Evolutionary conservation across 148 eudicot genomes (phyloP), one percentile per base, ranked within the genome.

Genomic region (Vaccinium vitisidaea): DNA sequence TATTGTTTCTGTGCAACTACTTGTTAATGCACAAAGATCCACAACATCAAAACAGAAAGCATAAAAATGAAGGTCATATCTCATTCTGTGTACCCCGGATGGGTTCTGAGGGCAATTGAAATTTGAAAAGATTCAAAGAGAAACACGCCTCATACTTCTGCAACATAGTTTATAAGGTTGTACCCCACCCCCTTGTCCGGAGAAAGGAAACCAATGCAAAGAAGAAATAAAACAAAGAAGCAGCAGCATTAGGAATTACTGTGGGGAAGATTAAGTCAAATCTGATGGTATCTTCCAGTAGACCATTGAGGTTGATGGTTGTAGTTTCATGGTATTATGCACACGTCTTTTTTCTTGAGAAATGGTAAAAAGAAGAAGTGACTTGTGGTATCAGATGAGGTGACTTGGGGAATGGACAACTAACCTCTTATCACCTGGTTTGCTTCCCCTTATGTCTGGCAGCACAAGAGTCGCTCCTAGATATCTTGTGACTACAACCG

Each of bases 381-480:
- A 36, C 39, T 56, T 32, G 70, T 63, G 30, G 30, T 27, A 63
- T n/a, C n/a, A 2, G n/a, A 27, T 30, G 69, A 80, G 16, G 63
- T 70, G 46, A 8, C 50, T 52, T 25, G 21, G 49, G 50, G 84
- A 43, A 23, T 8, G 70, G 30, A n/a, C 27, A 63, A 90, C 90
- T 85, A 67, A 97, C 98, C 92, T 93, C 86, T 89, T 91, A 83
- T 97, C 98, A 71, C 98, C 98, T 49, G 95, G 93, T 79, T 86
- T 88, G 91, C 91, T 92, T 90, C 99, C 99, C 87, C 99, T 91
- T 76, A 96, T 91, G 85, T 96, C 98, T 65, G 99, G 99, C 88
- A 96, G 87, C 63, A 96, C 95, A 88, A 96, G 97, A 86, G 97
- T 94, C 80, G 98, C 99, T 84, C 97, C 91, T 39, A 96, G 91